phyloP scores from a whole-genome alignment of 768 basidiomycete species.

The Collybia mongolica region DNA sequence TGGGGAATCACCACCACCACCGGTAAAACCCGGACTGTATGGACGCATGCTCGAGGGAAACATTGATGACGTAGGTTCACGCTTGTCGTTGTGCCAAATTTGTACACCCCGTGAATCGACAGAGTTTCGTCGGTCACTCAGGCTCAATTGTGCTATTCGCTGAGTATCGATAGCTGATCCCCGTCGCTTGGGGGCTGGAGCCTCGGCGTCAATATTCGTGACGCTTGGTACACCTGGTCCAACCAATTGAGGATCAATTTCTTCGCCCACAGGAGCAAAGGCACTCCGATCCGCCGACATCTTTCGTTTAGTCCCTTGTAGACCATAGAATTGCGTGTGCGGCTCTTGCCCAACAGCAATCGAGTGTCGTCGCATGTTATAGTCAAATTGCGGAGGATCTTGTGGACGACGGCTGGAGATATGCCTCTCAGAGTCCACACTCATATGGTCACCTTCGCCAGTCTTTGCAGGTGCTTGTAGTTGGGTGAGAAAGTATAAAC shows the following conservation, averaged over 20 bases:
- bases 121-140: slow-evolving; percentile 79
- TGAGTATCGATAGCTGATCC: slow-evolving; percentile 82
- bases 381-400: slow-evolving; percentile 58
- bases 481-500: slow-evolving; percentile 2
- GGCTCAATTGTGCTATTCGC: slow-evolving; percentile 69
- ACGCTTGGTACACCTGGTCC: slow-evolving; percentile 67
- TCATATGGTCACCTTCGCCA: slow-evolving; percentile 34
- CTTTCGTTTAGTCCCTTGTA: slow-evolving; percentile 79
- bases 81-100: slow-evolving; percentile 63
- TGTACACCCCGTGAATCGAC: slow-evolving; percentile 58
- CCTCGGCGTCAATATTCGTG: slow-evolving; percentile 58
- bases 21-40: slow-evolving; percentile 57
- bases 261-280: slow-evolving; percentile 55
- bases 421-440: slow-evolving; percentile 34
- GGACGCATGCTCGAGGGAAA: slow-evolving; percentile 56
- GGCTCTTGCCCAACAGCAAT: slow-evolving; percentile 58
- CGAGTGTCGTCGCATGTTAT: slow-evolving; percentile 70
- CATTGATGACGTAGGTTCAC: slow-evolving; percentile 72
- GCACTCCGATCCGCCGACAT: slow-evolving; percentile 67
- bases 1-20: slow-evolving; percentile 52
- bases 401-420: slow-evolving; percentile 26
- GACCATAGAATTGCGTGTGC: slow-evolving; percentile 37
- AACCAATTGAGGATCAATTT: slow-evolving; percentile 63
- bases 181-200: slow-evolving; percentile 77
- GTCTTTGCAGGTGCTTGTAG: slow-evolving; percentile 24